phyloP scores from a whole-genome alignment of 345 rosid species.

The Gossypium arboreum region DNA sequence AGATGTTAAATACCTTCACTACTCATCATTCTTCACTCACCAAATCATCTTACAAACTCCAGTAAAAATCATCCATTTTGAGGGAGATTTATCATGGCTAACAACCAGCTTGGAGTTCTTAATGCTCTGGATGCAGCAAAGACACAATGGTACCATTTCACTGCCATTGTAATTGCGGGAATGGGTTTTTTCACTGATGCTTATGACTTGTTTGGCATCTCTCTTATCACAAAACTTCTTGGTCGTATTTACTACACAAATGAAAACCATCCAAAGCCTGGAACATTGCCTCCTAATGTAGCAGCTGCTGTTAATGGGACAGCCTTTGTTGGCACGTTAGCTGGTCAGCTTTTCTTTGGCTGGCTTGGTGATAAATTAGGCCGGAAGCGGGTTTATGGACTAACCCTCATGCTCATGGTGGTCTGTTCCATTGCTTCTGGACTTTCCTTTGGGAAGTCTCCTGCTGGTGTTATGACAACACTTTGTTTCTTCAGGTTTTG shows the following conservation, averaged over 20 bases:
- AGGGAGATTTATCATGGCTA: not conserved
- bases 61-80: not conserved
- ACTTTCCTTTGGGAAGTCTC: too few relatives aligned
- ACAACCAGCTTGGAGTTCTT: conserved; percentile 20
- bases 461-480: too few relatives aligned
- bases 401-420: too few relatives aligned
- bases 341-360: not conserved
- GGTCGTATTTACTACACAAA: conserved; percentile 32
- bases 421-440: too few relatives aligned
- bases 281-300: conserved; percentile 42
- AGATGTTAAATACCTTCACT: not conserved
- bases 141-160: conserved; percentile 18
- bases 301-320: conserved; percentile 53
- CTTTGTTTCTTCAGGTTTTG: too few relatives aligned
- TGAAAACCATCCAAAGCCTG: conserved; percentile 31
- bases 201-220: conserved; percentile 31
- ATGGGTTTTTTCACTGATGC: conserved; percentile 41
- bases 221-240: conserved; percentile 27
- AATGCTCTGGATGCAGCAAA: conserved; percentile 25
- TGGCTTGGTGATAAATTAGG: too few relatives aligned
- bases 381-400: not conserved
- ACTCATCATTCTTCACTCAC: not conserved
- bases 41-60: not conserved
- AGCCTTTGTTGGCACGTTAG: conserved; percentile 47
- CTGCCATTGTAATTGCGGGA: conserved; percentile 32